These are phyloP conservation scores for Rhodomyrtus psidioides DNA, from an alignment of 441 rosid genomes.

Conservation along the genomic window DNA sequence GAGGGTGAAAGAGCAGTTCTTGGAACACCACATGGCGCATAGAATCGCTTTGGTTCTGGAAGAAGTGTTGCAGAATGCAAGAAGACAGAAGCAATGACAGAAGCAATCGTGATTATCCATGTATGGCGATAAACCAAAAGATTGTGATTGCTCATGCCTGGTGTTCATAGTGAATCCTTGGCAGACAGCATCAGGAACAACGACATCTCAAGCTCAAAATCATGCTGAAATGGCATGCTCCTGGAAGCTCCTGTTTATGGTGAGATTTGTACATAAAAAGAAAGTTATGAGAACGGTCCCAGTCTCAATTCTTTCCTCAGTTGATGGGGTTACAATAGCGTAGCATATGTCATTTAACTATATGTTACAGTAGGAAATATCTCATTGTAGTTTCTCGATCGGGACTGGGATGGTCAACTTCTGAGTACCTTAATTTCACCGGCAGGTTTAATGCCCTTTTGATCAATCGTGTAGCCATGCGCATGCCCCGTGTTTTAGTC, in stretches of 20 bases:
- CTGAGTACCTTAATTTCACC: not conserved
- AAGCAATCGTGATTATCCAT: too few species aligned
- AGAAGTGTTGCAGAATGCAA: conserved; percentile 36
- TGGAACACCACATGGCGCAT: conserved; percentile 56
- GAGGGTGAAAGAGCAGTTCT: conserved; percentile 43
- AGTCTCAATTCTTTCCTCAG: not conserved
- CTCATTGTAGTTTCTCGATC: not conserved
- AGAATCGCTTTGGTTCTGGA: conserved; percentile 46
- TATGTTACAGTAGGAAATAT: not conserved
- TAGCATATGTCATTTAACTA: not conserved
- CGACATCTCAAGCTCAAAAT: not conserved
- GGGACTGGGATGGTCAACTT: not conserved
- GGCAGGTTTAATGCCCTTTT: not conserved
- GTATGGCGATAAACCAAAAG: not conserved
- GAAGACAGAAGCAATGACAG: conserved; percentile 23
- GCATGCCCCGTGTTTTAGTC: not conserved
- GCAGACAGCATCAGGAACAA: not conserved
- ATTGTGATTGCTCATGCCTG: not conserved
- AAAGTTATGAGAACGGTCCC: not conserved
- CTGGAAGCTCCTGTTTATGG: not conserved
- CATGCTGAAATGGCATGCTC: not conserved
- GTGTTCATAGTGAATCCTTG: not conserved
- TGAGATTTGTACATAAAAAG: not conserved
- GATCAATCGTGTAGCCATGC: not conserved
- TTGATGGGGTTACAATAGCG: not conserved